phyloP scores from a whole-genome alignment of 2,329 filamentous ascomycete genomes.

The Cercospora brassicicola region DNA sequence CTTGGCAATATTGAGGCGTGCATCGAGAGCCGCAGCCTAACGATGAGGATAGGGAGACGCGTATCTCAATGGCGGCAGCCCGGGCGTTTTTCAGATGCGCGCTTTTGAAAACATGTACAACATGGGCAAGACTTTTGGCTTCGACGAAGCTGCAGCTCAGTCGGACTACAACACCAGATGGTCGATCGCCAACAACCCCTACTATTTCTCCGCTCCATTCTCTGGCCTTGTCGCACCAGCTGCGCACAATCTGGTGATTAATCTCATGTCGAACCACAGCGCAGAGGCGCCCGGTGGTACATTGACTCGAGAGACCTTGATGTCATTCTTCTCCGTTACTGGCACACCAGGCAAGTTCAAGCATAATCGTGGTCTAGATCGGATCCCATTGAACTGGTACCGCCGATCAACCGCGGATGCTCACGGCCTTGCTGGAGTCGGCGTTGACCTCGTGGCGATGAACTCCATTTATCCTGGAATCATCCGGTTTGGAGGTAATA shows the following conservation, averaged over 20 bases:
- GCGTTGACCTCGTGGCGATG: background rate
- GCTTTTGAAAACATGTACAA: background rate
- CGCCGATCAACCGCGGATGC: slow-evolving; percentile 2
- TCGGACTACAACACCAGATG: background rate
- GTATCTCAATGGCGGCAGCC: background rate
- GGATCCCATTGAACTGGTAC: slow-evolving; percentile 34
- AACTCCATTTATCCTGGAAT: background rate
- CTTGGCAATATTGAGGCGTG: too few relatives aligned
- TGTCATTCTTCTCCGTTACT: slow-evolving; percentile 30
- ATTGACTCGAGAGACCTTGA: slow-evolving; percentile 29
- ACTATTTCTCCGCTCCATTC: slow-evolving; percentile 38
- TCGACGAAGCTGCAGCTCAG: background rate
- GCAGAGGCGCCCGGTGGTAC: slow-evolving; percentile 28
- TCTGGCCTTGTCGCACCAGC: slow-evolving; percentile 30
- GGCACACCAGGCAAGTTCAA: slow-evolving; percentile 30
- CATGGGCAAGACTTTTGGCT: background rate
- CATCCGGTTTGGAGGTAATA: background rate
- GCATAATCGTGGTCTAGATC: slow-evolving; percentile 29
- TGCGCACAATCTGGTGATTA: slow-evolving; percentile 35
- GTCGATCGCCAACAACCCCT: slow-evolving; percentile 35
- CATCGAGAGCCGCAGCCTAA: background rate
- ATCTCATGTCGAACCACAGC: slow-evolving; percentile 33
- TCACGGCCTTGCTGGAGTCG: background rate
- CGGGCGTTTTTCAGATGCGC: background rate
- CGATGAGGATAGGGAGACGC: background rate